Evolutionary conservation across 2,329 filamentous ascomycete genomes (phyloP).

Genomic region (Colletotrichum navitas): DNA sequence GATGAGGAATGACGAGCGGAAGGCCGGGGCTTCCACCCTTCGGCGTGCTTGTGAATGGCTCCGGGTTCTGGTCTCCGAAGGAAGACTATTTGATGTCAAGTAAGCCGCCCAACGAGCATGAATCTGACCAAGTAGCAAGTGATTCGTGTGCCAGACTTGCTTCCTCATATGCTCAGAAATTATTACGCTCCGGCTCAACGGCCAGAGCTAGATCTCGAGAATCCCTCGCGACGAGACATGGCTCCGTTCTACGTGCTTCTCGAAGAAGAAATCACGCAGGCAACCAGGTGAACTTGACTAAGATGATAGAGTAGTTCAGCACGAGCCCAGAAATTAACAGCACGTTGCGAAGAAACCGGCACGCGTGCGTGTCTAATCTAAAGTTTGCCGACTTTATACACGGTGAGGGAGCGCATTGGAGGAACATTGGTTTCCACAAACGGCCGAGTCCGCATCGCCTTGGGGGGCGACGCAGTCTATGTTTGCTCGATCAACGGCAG

Average conservation of each 20-base stretch:
- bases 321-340: background rate
- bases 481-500: conserved; percentile 62
- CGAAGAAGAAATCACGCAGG: conserved; percentile 58
- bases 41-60: too few relatives aligned
- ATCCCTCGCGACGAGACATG: conserved; percentile 62
- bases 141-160: too few relatives aligned
- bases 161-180: conserved; percentile 61
- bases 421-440: conserved; percentile 57
- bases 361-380: background rate
- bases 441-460: conserved; percentile 58
- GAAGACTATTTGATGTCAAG: too few relatives aligned
- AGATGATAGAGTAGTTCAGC: conserved; percentile 63
- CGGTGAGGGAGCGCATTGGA: conserved; percentile 65
- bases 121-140: too few relatives aligned
- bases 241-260: conserved; percentile 62
- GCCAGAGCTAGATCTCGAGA: conserved; percentile 62
- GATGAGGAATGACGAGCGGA: too few relatives aligned
- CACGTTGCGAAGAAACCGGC: background rate
- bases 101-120: too few relatives aligned
- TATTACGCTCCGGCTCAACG: conserved; percentile 60
- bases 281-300: conserved; percentile 56
- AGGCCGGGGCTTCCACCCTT: too few relatives aligned
- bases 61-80: too few relatives aligned
- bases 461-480: conserved; percentile 65
- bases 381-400: conserved; percentile 1